Conservation (phyloP, 345 rosid genomes). For the Linum tenue region DNA sequence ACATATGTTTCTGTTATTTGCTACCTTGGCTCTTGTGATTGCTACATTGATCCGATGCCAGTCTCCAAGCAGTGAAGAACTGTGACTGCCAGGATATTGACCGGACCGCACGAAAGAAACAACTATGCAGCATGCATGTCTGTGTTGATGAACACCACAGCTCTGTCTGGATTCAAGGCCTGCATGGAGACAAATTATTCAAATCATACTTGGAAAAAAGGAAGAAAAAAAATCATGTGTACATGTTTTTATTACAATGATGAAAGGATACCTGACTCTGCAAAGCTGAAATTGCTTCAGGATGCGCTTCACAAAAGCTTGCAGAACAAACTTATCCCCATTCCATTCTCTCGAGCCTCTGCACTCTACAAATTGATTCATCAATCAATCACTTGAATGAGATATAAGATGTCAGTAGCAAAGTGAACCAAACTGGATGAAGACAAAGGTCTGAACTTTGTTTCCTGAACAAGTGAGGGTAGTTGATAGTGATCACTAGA, state of each 20-base stretch:
- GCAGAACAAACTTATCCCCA: constrained; percentile 93
- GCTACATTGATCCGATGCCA: constrained; percentile 99
- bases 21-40: constrained; percentile 83
- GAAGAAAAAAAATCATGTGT: too few relatives aligned
- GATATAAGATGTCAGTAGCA: not conserved
- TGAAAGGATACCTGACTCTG: constrained; percentile 72
- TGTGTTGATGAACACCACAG: constrained; percentile 70
- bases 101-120: constrained; percentile 73
- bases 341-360: constrained; percentile 91
- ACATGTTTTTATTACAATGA: not conserved
- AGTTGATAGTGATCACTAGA: constrained; percentile 97
- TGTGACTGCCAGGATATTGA: constrained; percentile 41
- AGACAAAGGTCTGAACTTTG: constrained; percentile 10
- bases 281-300: constrained; percentile 87
- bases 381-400: constrained; percentile 11
- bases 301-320: constrained; percentile 94
- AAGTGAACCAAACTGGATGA: not conserved
- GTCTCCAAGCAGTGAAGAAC: constrained; percentile 75
- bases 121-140: constrained; percentile 63
- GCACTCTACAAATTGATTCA: constrained; percentile 40
- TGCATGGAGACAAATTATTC: constrained; percentile 29
- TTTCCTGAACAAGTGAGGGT: constrained; percentile 84
- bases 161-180: constrained; percentile 63
- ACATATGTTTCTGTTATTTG: not conserved
- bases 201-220: not conserved